Base-by-base conservation (phyloP, 2,329 filamentous ascomycete species). In the Camillea tinctor region DNA sequence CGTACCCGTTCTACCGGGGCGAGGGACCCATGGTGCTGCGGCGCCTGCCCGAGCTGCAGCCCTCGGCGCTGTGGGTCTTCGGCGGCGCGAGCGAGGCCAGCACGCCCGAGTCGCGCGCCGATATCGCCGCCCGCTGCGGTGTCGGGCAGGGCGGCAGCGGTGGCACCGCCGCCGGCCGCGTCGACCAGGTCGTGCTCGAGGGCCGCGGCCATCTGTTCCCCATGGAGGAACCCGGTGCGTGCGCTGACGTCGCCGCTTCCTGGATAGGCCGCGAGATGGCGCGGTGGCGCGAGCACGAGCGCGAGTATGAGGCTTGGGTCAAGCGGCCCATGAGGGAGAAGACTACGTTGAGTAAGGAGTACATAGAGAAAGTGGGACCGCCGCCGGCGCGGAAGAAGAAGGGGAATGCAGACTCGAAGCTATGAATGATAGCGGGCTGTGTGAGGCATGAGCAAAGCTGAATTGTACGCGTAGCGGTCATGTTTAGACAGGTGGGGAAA, bases 171-270 rank as follows among this genome's bases (percentile, higher is more conserved):
- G 82, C 83, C 13, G 91, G 90, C 0, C 80, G 86, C 52, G 93
- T 97, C 1, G 81, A 80, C 58, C 81, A 87, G 64, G 82, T 91
- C 4, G 79, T 86, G 17, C 75, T 95, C 7, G 76, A 88, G 24
- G 83, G 82, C 0, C 80, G 82, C 5, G 92, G 93, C 0, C 94
- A 98, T 74, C 75, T 97, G 50, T 85, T 97, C 24, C 89, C 93
- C 0, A 91, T 97, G 85, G 93, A 97, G 75, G 83, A 84, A 48
- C 90, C 91, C 0, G 77, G 69, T 1, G 80, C 85, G 68, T 90
- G 88, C 63, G 93, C 92, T 1, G 78, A 83, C 60, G 74, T 83
- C 19, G 81, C 84, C 0, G 83, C 82, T 0, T 70, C 72, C 23
- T 91, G 87, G 80, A 73, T 91, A 58, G 79, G 73, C 0, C 68